phyloP scores from a whole-genome alignment of 495 filamentous ascomycete species.

The Glarea lozoyensis region DNA sequence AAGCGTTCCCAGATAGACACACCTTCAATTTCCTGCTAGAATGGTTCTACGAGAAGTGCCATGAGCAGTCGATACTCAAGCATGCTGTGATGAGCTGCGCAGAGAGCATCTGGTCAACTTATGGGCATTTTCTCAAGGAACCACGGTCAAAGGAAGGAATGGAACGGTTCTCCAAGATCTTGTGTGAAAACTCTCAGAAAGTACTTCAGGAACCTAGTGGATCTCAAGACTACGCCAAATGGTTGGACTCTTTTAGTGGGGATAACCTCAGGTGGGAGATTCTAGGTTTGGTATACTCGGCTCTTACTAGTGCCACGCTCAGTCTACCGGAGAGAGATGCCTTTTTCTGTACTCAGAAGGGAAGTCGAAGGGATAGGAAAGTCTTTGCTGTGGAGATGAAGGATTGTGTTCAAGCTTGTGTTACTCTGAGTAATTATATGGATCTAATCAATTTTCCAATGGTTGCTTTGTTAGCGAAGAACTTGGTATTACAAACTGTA shows the following conservation, averaged over 20 bases:
- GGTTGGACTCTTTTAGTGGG: slow-evolving; percentile 15
- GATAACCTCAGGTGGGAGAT: slow-evolving; percentile 20
- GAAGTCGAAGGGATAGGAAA: slow-evolving; percentile 10
- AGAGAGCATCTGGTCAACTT: slow-evolving; percentile 15
- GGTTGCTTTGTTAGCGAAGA: slow-evolving; percentile 17
- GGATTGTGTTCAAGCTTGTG: slow-evolving; percentile 19
- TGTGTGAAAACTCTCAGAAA: slow-evolving; percentile 18
- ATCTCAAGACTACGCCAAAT: slow-evolving; percentile 15
- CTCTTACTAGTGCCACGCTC: slow-evolving; percentile 7
- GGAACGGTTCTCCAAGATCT: slow-evolving; percentile 6
- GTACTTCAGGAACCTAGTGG: slow-evolving; percentile 12
- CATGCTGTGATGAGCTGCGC: slow-evolving; percentile 2
- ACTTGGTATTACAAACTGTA: slow-evolving; percentile 17
- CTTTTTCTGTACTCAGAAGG: slow-evolving; percentile 16
- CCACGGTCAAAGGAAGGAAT: slow-evolving; percentile 9
- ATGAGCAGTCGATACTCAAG: slow-evolving; percentile 8
- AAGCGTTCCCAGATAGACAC: slow-evolving; percentile 11
- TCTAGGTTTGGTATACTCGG: slow-evolving; percentile 13
- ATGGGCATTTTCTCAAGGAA: slow-evolving; percentile 7
- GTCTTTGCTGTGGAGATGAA: slow-evolving; percentile 17
- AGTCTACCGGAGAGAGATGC: slow-evolving; percentile 16
- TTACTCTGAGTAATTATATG: slow-evolving; percentile 18
- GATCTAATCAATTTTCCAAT: slow-evolving; percentile 19
- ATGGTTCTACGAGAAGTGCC: slow-evolving; percentile 12
- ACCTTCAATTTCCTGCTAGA: slow-evolving; percentile 18